Percentiles rank a stretch among this genome's conserved stretches.
Conservation (phyloP, 139 green algal species). For the Dunaliella primolecta region DNA sequence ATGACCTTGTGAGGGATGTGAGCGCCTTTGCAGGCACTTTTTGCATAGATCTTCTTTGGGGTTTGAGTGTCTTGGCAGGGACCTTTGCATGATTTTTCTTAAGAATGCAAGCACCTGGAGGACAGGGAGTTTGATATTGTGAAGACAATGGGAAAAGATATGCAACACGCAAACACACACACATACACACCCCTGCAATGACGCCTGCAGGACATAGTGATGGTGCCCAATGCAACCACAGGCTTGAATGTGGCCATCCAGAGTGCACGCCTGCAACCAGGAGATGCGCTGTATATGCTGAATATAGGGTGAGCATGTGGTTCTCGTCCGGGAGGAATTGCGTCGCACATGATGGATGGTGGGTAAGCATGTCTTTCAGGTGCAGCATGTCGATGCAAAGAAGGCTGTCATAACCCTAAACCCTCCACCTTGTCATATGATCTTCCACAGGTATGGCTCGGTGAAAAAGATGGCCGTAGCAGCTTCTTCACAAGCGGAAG, state of each 20-base stretch:
- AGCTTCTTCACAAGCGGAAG: conserved; percentile 28
- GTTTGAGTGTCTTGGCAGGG: too few species aligned
- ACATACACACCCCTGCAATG: too few species aligned
- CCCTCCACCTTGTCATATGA: too few species aligned
- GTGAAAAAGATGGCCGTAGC: conserved; percentile 67
- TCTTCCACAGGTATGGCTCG: conserved; percentile 63
- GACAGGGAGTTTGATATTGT: too few species aligned
- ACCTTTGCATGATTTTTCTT: too few species aligned
- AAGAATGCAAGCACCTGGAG: too few species aligned
- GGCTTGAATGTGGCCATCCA: conserved; percentile 62
- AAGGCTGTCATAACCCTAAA: too few species aligned
- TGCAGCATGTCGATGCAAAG: not conserved
- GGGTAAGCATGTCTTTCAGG: not conserved
- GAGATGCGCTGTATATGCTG: conserved; percentile 46
- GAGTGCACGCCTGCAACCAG: conserved; percentile 24
- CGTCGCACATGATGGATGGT: not conserved
- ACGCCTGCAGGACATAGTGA: conserved; percentile 52
- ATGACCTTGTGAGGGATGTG: too few species aligned
- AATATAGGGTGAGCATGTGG: conserved; percentile 33
- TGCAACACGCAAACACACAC: not conserved
- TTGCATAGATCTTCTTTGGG: too few species aligned
- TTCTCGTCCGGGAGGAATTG: not conserved
- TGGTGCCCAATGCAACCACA: conserved; percentile 71
- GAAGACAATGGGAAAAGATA: too few species aligned
- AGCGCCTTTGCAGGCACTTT: too few species aligned